phyloP scores from a whole-genome alignment of 352 stramenopile genomes.

The Globisporangium camurandrum region DNA sequence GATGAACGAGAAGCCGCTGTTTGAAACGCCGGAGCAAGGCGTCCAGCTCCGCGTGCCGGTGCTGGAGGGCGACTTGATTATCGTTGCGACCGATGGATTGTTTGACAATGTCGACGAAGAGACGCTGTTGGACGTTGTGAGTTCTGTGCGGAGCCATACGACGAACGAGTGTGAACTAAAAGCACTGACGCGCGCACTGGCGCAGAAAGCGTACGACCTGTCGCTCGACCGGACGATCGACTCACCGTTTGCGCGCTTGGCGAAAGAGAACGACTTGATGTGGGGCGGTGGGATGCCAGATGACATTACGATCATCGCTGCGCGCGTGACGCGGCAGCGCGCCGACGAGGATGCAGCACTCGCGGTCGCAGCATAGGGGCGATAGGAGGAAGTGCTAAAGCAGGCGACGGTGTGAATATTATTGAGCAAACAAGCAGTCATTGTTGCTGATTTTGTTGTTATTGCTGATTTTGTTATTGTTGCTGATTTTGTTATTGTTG shows the following conservation, averaged over 20 bases:
- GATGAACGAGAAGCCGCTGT: conserved; percentile 77
- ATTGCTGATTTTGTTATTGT: too few relatives aligned
- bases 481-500: too few relatives aligned
- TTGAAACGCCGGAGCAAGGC: conserved; percentile 88
- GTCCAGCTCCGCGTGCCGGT: conserved; percentile 92
- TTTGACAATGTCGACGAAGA: conserved; percentile 95
- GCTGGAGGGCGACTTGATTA: conserved; percentile 91
- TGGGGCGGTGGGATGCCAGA: conserved; percentile 92
- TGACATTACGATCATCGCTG: conserved; percentile 80
- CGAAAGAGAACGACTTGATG: conserved; percentile 98
- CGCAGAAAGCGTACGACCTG: conserved; percentile 85
- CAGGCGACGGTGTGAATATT: background rate
- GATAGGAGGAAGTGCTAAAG: background rate
- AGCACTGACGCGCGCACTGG: conserved; percentile 73
- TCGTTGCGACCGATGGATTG: conserved; percentile 94
- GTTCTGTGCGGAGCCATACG: too few relatives aligned
- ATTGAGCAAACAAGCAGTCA: too few relatives aligned
- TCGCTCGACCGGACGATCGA: conserved; percentile 88
- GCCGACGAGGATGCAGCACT: conserved; percentile 15
- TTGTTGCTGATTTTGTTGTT: too few relatives aligned
- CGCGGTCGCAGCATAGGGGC: background rate
- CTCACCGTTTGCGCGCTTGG: conserved; percentile 94
- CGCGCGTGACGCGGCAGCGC: conserved; percentile 47
- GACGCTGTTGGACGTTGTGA: conserved; percentile 64
- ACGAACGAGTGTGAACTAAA: conserved; percentile 50